Evolutionary conservation across 805 yeast genomes (phyloP).

Genomic region (Candida silvicultrix): DNA sequence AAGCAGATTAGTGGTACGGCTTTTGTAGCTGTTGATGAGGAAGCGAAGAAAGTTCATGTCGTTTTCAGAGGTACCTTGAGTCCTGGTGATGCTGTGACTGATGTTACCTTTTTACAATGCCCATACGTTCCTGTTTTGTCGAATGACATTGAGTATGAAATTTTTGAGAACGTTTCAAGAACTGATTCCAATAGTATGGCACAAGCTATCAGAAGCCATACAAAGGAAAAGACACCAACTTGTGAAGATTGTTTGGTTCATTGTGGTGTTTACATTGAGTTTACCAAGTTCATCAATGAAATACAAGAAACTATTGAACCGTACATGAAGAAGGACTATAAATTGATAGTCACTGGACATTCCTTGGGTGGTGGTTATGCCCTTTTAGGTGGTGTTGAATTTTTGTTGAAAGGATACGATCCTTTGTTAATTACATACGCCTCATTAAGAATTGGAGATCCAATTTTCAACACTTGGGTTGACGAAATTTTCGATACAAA

Average conservation of each 20-base stretch:
- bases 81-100: slow-evolving; percentile 54
- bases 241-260: slow-evolving; percentile 58
- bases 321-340: slow-evolving; percentile 36
- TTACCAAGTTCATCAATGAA: slow-evolving; percentile 32
- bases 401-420: slow-evolving; percentile 43
- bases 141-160: slow-evolving; percentile 2
- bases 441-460: slow-evolving; percentile 60
- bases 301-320: slow-evolving; percentile 28
- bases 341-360: slow-evolving; percentile 59
- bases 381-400: slow-evolving; percentile 54
- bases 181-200: not conserved
- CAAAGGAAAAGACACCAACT: slow-evolving; percentile 11
- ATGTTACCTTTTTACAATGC: slow-evolving; percentile 43
- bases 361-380: slow-evolving; percentile 76
- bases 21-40: slow-evolving; percentile 43
- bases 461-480: slow-evolving; percentile 41
- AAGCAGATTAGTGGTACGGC: slow-evolving; percentile 49
- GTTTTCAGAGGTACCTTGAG: slow-evolving; percentile 62
- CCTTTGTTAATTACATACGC: slow-evolving; percentile 57
- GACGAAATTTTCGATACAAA: slow-evolving; percentile 41
- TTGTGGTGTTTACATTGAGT: slow-evolving; percentile 51
- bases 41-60: slow-evolving; percentile 35
- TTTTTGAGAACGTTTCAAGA: not conserved
- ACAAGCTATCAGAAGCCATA: not conserved
- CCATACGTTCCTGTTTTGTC: slow-evolving; percentile 39